Evolutionary conservation across 2,329 filamentous ascomycete genomes (phyloP).

Genomic region (Triangularia verruculosa): DNA sequence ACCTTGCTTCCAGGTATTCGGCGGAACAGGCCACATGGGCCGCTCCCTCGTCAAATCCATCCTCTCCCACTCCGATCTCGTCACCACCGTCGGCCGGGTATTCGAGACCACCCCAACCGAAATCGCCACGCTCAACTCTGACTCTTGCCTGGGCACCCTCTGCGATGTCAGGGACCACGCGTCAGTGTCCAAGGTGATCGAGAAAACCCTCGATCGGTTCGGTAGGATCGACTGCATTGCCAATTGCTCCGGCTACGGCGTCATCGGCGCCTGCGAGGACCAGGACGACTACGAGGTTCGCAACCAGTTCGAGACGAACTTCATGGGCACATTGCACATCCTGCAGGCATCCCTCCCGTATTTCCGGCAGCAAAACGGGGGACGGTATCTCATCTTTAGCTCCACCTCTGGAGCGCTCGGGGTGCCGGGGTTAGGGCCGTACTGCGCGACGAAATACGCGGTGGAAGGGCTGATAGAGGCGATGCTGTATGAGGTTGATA

Average conservation of each 20-base stretch:
- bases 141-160: slow-evolving; percentile 73
- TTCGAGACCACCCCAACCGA: slow-evolving; percentile 71
- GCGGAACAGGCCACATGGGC: slow-evolving; percentile 95
- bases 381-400: slow-evolving; percentile 91
- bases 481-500: slow-evolving; percentile 92
- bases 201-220: slow-evolving; percentile 69
- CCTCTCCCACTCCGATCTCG: slow-evolving; percentile 75
- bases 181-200: slow-evolving; percentile 71
- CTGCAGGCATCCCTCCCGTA: slow-evolving; percentile 85
- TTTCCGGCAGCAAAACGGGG: slow-evolving; percentile 71
- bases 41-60: slow-evolving; percentile 82
- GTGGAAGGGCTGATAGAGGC: slow-evolving; percentile 94
- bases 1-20: slow-evolving; percentile 65
- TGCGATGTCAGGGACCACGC: slow-evolving; percentile 85
- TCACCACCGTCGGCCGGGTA: slow-evolving; percentile 80
- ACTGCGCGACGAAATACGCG: slow-evolving; percentile 96
- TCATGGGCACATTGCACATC: slow-evolving; percentile 92
- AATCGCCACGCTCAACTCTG: slow-evolving; percentile 65
- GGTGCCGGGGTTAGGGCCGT: slow-evolving; percentile 87
- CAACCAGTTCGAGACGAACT: slow-evolving; percentile 97
- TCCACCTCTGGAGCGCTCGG: slow-evolving; percentile 90
- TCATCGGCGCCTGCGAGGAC: slow-evolving; percentile 94
- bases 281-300: slow-evolving; percentile 93
- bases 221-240: slow-evolving; percentile 83
- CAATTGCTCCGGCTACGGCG: slow-evolving; percentile 92